Conservation (phyloP, 2,329 filamentous ascomycete genomes). For the Talaromyces sp. region DNA sequence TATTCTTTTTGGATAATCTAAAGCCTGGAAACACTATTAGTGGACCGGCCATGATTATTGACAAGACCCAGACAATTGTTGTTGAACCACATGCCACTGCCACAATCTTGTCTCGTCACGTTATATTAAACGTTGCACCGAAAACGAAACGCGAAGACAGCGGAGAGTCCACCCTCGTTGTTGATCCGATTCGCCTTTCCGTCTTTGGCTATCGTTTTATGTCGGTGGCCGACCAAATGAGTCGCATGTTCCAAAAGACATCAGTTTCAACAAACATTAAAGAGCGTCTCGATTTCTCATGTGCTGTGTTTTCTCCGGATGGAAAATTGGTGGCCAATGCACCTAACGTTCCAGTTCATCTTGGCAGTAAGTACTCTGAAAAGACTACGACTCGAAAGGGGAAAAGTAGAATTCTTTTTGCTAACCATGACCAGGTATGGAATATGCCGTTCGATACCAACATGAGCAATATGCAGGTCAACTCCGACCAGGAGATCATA, state of each 20-base stretch:
- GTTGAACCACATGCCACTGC: constrained; percentile 74
- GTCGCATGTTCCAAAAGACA: constrained; percentile 50
- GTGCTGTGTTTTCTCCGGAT: constrained; percentile 69
- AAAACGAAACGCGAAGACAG: constrained; percentile 43
- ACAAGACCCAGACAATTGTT: constrained; percentile 72
- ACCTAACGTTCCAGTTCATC: constrained; percentile 72
- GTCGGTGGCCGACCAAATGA: constrained; percentile 56
- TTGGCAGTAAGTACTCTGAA: constrained; percentile 65
- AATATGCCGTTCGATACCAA: constrained; percentile 69
- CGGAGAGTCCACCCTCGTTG: constrained; percentile 15
- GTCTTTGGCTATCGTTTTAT: constrained; percentile 54
- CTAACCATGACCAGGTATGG: constrained; percentile 3
- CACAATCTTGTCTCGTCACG: constrained; percentile 77
- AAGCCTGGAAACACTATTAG: constrained; percentile 14
- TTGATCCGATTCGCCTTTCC: constrained; percentile 49
- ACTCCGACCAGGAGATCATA: constrained; percentile 70
- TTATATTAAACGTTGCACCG: constrained; percentile 69
- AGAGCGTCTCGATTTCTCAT: constrained; percentile 79
- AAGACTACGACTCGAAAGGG: too few species aligned
- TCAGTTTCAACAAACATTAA: constrained; percentile 65
- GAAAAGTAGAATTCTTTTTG: too few species aligned
- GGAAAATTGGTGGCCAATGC: constrained; percentile 65
- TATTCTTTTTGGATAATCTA: constrained; percentile 22
- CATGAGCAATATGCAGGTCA: constrained; percentile 68
- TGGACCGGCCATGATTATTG: constrained; percentile 55